These are phyloP conservation scores for Camellia oleifera DNA, from an alignment of 179 eudicot species.

Conservation along the genomic window DNA sequence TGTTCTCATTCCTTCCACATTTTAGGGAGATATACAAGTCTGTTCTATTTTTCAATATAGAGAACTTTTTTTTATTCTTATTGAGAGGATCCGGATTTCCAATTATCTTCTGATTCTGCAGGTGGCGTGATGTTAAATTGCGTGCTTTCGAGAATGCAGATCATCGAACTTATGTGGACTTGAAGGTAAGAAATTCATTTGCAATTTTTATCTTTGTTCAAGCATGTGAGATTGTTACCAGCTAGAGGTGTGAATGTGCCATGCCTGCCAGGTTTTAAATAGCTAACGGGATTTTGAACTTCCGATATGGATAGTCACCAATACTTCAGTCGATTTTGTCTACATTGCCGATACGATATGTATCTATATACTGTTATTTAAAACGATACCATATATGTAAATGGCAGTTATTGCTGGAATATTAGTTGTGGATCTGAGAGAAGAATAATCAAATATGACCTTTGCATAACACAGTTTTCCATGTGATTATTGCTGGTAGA, in stretches of 20 bases:
- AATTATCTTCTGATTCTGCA: conserved; percentile 31
- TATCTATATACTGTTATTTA: too few species aligned
- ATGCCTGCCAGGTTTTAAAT: too few species aligned
- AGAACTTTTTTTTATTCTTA: neutral
- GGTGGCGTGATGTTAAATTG: conserved; percentile 99
- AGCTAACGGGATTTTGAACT: too few species aligned
- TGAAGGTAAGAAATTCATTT: conserved; percentile 59
- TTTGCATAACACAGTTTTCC: too few species aligned
- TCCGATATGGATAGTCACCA: too few species aligned
- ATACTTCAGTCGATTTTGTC: too few species aligned
- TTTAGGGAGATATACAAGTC: neutral
- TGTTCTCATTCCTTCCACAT: neutral
- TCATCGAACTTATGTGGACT: conserved; percentile 96
- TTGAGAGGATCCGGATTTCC: neutral
- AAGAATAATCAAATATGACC: neutral
- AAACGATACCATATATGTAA: neutral
- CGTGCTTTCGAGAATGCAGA: conserved; percentile 82
- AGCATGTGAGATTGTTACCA: neutral
- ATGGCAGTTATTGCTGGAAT: conserved; percentile 8
- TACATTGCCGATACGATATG: too few species aligned
- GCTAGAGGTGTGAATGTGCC: neutral
- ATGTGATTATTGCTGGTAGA: too few species aligned
- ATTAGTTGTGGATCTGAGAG: neutral
- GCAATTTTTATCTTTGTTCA: neutral
- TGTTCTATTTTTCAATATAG: neutral